phyloP scores from a whole-genome alignment of 176 grass and related monocot species.

The Areca catechu region DNA sequence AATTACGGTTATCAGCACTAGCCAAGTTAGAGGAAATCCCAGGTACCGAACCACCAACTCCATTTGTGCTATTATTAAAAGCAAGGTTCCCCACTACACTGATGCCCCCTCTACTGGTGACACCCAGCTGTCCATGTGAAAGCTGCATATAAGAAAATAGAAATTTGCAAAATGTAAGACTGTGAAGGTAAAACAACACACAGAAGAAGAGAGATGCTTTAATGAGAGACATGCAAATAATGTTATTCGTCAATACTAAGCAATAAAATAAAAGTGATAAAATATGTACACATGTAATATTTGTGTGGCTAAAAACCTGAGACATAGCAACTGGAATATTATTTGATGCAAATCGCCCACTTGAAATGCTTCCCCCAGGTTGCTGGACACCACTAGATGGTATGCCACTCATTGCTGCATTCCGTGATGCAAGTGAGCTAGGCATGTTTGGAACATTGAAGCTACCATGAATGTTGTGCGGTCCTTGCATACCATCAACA shows the following conservation, averaged over 20 bases:
- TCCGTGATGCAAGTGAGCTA: constrained; percentile 64
- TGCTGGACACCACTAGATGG: constrained; percentile 81
- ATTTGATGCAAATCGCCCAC: constrained; percentile 73
- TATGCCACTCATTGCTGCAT: constrained; percentile 70
- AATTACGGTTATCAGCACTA: constrained; percentile 53
- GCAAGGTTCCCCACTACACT: constrained; percentile 60
- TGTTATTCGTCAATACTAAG: too few species aligned
- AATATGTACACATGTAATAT: too few species aligned
- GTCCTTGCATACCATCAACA: constrained; percentile 35
- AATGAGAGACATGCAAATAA: too few species aligned
- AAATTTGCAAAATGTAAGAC: background rate
- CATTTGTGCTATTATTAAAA: constrained; percentile 69
- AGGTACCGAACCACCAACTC: constrained; percentile 63
- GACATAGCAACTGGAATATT: constrained; percentile 80
- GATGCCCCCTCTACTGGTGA: constrained; percentile 61
- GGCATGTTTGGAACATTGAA: constrained; percentile 78
- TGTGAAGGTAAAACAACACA: too few species aligned
- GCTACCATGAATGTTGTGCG: constrained; percentile 84
- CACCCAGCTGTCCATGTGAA: constrained; percentile 53
- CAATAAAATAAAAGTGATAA: too few species aligned
- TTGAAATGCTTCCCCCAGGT: constrained; percentile 70
- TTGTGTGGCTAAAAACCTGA: constrained; percentile 38
- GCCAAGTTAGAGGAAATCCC: constrained; percentile 69
- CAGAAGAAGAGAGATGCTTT: too few species aligned
- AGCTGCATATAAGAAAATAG: constrained; percentile 43